Percentiles rank a stretch among this genome's conserved stretches.
These are phyloP conservation scores for Rhodotorula toruloides DNA, from an alignment of 768 basidiomycete species.

Conservation along the genomic window DNA sequence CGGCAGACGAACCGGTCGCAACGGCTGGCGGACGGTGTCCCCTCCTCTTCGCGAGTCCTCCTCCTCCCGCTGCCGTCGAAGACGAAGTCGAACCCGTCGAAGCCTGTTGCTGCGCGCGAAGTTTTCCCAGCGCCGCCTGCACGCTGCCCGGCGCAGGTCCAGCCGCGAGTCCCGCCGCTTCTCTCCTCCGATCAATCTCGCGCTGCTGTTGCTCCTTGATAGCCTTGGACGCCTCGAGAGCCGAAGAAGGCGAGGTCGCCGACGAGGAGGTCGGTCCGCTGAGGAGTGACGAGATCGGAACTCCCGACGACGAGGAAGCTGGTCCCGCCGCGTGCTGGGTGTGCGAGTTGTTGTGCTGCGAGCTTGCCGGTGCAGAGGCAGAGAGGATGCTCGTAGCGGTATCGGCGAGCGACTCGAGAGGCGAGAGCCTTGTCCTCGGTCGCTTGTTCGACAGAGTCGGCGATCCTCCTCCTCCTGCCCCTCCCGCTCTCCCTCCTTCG, in stretches of 20 bases:
- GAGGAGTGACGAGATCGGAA: too few species aligned
- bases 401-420: conserved; percentile 20
- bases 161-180: neutral
- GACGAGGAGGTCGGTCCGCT: too few species aligned
- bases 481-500: too few species aligned
- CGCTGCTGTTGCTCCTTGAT: conserved; percentile 16
- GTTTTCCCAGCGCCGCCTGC: too few species aligned
- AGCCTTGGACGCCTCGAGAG: neutral
- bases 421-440: neutral
- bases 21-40: conserved; percentile 27
- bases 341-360: neutral
- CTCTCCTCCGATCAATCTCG: conserved; percentile 3
- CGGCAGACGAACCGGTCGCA: neutral
- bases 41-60: conserved; percentile 10
- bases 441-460: conserved; percentile 6
- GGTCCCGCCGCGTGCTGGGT: too few species aligned
- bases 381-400: conserved; percentile 14
- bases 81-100: too few species aligned
- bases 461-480: neutral
- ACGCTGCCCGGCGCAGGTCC: neutral
- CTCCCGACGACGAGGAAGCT: too few species aligned
- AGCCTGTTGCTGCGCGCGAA: neutral
- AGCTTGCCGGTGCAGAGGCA: neutral
- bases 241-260: conserved; percentile 8
- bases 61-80: neutral